Conservation (phyloP, 2,329 filamentous ascomycete species). For the Albifimbria verrucaria region DNA sequence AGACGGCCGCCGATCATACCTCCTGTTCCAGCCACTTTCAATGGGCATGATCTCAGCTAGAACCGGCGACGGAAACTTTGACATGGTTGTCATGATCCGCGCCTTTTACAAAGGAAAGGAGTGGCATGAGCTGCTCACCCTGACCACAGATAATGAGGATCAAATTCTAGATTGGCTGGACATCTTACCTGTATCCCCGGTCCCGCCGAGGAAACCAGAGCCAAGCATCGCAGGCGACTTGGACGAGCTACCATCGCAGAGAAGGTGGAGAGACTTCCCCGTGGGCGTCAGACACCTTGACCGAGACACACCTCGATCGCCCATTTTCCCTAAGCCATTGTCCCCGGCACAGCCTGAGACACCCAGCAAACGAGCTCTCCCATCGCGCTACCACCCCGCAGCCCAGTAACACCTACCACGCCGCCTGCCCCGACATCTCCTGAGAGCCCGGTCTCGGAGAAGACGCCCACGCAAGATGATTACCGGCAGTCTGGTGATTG, state of each 20-base stretch:
- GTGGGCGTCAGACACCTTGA: slow-evolving; percentile 25
- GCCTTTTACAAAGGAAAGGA: slow-evolving; percentile 61
- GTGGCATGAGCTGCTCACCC: slow-evolving; percentile 83
- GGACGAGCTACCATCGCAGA: slow-evolving; percentile 19
- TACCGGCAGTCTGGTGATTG: slow-evolving; percentile 24
- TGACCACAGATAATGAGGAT: slow-evolving; percentile 72
- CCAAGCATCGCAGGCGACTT: slow-evolving; percentile 26
- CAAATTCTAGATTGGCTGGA: slow-evolving; percentile 83
- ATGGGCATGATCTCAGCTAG: slow-evolving; percentile 73
- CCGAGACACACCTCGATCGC: slow-evolving; percentile 15
- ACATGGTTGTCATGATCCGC: slow-evolving; percentile 84
- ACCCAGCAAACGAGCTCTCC: slow-evolving; percentile 23
- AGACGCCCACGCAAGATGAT: slow-evolving; percentile 33
- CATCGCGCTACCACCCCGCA: slow-evolving; percentile 20
- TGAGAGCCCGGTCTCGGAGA: slow-evolving; percentile 22
- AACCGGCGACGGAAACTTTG: slow-evolving; percentile 63
- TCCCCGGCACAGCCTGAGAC: slow-evolving; percentile 27
- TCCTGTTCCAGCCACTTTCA: slow-evolving; percentile 88
- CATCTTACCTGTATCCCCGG: slow-evolving; percentile 59
- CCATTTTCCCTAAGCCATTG: slow-evolving; percentile 10
- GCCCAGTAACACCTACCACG: slow-evolving; percentile 17
- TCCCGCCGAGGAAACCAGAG: slow-evolving; percentile 41
- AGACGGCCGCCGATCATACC: slow-evolving; percentile 66
- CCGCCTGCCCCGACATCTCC: slow-evolving; percentile 20
- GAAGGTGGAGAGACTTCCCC: slow-evolving; percentile 22